Evolutionary conservation across 1,284 basidiomycete genomes (phyloP).

Genomic region (Trametes hirsuta): DNA sequence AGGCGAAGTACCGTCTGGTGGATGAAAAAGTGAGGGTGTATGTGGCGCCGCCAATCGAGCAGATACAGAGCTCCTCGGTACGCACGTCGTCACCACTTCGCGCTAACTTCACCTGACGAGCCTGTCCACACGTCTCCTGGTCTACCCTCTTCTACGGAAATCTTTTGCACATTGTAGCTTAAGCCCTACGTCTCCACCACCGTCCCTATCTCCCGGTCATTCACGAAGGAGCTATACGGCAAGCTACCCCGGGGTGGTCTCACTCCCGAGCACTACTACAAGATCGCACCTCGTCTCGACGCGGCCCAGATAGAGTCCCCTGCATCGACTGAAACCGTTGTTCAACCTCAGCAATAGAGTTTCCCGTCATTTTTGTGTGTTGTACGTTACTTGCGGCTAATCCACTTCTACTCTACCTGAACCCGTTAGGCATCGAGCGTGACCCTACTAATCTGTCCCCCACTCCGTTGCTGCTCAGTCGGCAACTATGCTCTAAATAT

Average conservation of each 20-base stretch:
- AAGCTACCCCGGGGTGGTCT: slow-evolving; percentile 41
- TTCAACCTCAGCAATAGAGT: slow-evolving; percentile 6
- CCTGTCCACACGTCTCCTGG: background rate
- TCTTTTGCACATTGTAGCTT: slow-evolving; percentile 28
- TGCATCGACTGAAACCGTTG: background rate
- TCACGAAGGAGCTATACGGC: slow-evolving; percentile 39
- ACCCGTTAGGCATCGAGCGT: too few relatives aligned
- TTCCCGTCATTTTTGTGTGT: background rate
- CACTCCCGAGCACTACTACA: slow-evolving; percentile 33
- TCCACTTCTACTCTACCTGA: background rate
- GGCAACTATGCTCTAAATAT: too few relatives aligned
- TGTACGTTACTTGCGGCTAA: background rate
- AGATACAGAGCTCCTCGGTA: slow-evolving; percentile 65
- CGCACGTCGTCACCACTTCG: slow-evolving; percentile 33
- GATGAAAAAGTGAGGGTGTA: slow-evolving; percentile 85
- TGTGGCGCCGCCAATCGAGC: slow-evolving; percentile 75
- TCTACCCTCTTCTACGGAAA: background rate
- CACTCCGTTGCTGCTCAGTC: too few relatives aligned
- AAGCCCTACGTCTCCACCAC: slow-evolving; percentile 39
- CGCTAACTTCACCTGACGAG: background rate
- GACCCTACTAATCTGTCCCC: too few relatives aligned
- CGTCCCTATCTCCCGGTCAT: slow-evolving; percentile 29
- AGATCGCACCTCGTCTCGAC: slow-evolving; percentile 29
- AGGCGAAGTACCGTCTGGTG: slow-evolving; percentile 76
- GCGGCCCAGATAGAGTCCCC: background rate